Conservation (phyloP, 163 green algal genomes). For the Smithsoniella earleae region DNA sequence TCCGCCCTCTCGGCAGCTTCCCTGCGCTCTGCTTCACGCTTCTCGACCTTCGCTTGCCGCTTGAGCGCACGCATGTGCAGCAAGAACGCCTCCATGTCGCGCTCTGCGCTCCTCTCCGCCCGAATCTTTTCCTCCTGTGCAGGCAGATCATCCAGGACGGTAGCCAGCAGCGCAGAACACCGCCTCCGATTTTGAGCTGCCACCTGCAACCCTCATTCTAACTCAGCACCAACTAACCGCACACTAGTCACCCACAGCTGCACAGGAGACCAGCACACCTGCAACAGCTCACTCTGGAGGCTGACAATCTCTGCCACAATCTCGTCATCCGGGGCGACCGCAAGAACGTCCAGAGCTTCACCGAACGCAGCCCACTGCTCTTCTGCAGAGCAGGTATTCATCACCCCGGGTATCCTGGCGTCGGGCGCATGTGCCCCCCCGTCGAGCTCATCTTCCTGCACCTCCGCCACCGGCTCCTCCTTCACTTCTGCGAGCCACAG, state of each 20-base stretch:
- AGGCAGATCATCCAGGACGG: conserved; percentile 47
- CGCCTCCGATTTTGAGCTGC: conserved; percentile 4
- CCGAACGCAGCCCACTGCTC: conserved; percentile 47
- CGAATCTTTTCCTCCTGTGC: conserved; percentile 36
- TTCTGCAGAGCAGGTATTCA: conserved; percentile 28
- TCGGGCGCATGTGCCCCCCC: neutral
- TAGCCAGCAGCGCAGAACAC: conserved; percentile 36
- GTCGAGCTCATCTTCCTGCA: no score
- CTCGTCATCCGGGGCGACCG: conserved; percentile 74
- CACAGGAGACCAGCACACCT: conserved; percentile 34
- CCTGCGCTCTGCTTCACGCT: conserved; percentile 51
- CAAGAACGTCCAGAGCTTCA: conserved; percentile 40
- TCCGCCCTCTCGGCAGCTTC: conserved; percentile 44
- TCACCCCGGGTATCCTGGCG: neutral
- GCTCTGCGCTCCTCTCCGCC: conserved; percentile 39
- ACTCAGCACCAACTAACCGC: no score
- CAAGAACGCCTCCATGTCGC: conserved; percentile 48
- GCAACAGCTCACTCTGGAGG: conserved; percentile 64
- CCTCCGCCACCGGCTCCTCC: no score
- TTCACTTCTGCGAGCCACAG: no score
- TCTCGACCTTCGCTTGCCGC: conserved; percentile 51
- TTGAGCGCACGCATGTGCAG: conserved; percentile 38
- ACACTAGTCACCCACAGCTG: conserved; percentile 6
- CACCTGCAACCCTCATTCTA: conserved; percentile 2
- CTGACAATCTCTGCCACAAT: conserved; percentile 68